Evolutionary conservation across 139 green algal genomes (phyloP), one percentile per base, ranked within the genome.

Genomic region (Picochlorum sp.): DNA sequence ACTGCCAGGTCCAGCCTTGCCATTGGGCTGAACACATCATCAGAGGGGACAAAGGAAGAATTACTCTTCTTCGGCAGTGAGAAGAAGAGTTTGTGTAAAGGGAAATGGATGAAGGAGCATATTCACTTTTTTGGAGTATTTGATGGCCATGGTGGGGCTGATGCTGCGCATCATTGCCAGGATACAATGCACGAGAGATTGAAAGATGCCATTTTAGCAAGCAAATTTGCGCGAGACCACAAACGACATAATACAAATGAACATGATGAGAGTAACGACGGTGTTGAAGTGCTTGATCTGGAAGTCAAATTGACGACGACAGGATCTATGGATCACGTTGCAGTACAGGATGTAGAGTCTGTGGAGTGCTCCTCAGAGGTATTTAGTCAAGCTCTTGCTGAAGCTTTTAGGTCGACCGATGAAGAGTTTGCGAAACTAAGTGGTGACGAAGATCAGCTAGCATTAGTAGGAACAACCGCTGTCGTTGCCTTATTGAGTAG

Each of bases 41-140:
- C 21, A 49, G 46, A 69, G 58, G 47, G 18, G 15, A 56, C n/a
- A 56, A 56, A 56, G 15, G 47, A 56, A 41, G 34, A 41, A 4
- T 41, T n/a, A n/a, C n/a, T n/a, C n/a, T n/a, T 41, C 4, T 41
- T 41, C 0, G 34, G 34, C 0, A 41, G 8, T 41, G 34, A 41
- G 34, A 41, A 41, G 34, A 41, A 11, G 0, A 41, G 14, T 41
- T 41, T 54, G 47, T 20, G 47, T 20, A 54, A 21, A 59, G 51
- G 23, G 7, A 32, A 65, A 51, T 28, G 13, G 1, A n/a, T 23
- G 21, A 62, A 69, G 38, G 78, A 85, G 44, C 72, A 62, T n/a
- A 67, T 88, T 4, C 85, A 91, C 62, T 91, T 89, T 44, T 91
- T 91, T 58, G 86, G 84, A 14, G 85, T 93, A 23, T 93, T 87